Evolutionary conservation across 148 eudicot species (phyloP).

Genomic region (Rhododendron ferrugineum): DNA sequence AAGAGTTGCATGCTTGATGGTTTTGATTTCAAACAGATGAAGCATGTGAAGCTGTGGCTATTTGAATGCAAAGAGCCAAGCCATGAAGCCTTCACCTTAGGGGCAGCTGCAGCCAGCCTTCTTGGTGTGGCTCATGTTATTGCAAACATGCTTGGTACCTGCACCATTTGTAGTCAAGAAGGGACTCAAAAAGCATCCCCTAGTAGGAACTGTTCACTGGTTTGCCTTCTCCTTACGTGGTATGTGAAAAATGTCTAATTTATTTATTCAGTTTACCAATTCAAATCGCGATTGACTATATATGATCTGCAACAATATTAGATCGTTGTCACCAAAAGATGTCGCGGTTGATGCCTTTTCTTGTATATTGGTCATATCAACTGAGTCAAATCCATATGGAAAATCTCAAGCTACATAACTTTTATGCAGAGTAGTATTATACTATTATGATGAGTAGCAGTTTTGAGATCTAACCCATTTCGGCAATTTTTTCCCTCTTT

Average conservation of each 20-base stretch:
- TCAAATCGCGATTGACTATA: not conserved
- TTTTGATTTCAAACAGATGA: conserved; percentile 30
- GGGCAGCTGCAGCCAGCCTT: conserved; percentile 56
- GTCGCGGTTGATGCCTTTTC: too few relatives aligned
- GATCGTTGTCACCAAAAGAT: too few relatives aligned
- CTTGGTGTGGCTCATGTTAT: conserved; percentile 54
- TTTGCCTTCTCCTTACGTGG: conserved; percentile 68
- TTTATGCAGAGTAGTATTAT: too few relatives aligned
- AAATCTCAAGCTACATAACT: too few relatives aligned
- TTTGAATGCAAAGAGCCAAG: conserved; percentile 89
- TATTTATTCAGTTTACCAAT: not conserved
- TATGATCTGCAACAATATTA: too few relatives aligned
- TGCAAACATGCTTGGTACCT: conserved; percentile 64
- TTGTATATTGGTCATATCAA: too few relatives aligned
- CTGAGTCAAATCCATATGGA: too few relatives aligned
- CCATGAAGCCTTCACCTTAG: conserved; percentile 56
- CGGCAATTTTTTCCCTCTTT: too few relatives aligned
- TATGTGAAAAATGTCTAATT: conserved; percentile 7
- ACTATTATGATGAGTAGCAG: too few relatives aligned
- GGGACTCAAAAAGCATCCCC: conserved; percentile 46
- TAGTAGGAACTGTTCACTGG: conserved; percentile 50
- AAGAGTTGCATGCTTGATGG: not conserved
- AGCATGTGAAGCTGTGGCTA: conserved; percentile 72
- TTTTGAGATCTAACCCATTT: too few relatives aligned
- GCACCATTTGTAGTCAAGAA: conserved; percentile 38